phyloP scores from a whole-genome alignment of 768 basidiomycete species.

The Psilocybe sp. region DNA sequence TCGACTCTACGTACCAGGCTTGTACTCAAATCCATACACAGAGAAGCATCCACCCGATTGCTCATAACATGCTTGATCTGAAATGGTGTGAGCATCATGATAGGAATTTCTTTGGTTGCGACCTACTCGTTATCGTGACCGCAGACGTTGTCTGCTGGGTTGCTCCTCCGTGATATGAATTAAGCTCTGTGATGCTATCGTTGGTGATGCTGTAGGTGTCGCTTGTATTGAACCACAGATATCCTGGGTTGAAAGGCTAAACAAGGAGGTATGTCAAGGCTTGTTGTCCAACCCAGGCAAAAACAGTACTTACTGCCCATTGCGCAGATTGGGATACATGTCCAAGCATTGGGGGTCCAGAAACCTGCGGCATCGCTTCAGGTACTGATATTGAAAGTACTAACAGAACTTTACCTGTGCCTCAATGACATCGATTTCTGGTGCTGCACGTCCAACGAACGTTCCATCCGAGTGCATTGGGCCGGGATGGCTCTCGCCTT shows the following conservation, averaged over 20 bases:
- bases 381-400: not conserved
- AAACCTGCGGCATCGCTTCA: constrained; percentile 20
- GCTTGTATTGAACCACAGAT: constrained; percentile 65
- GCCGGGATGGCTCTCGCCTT: constrained; percentile 84
- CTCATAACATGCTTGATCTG: constrained; percentile 74
- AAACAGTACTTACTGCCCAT: constrained; percentile 56
- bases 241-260: constrained; percentile 76
- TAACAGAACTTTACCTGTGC: constrained; percentile 48
- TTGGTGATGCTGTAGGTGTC: constrained; percentile 59
- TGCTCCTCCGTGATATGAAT: constrained; percentile 70
- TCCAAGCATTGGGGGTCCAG: constrained; percentile 31
- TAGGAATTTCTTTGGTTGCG: not conserved
- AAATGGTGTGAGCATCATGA: constrained; percentile 1
- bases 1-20: constrained; percentile 44
- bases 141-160: constrained; percentile 85
- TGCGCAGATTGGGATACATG: constrained; percentile 85
- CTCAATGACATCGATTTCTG: constrained; percentile 91
- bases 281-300: not conserved
- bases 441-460: constrained; percentile 78
- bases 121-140: constrained; percentile 56
- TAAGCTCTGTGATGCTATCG: constrained; percentile 46
- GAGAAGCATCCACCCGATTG: constrained; percentile 50
- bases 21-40: constrained; percentile 81
- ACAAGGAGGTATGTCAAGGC: constrained; percentile 1
- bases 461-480: constrained; percentile 75